These are phyloP conservation scores for Naganishia vaughanmartiniae DNA, from an alignment of 768 basidiomycete genomes.

Conservation along the genomic window DNA sequence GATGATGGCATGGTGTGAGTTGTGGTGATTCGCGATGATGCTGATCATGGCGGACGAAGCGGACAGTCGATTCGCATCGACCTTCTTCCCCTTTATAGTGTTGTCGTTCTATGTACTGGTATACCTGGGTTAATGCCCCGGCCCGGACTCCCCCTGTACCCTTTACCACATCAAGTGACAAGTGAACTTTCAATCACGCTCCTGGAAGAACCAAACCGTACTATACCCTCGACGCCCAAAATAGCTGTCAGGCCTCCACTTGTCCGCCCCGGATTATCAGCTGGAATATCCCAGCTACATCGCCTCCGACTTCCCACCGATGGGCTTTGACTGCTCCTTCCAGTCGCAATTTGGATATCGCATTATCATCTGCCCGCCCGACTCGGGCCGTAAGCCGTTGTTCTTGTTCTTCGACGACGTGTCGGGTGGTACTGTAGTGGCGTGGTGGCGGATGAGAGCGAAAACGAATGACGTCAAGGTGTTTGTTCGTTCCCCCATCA, in stretches of 20 bases:
- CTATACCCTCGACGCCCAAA: slow-evolving; percentile 1
- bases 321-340: too few relatives aligned
- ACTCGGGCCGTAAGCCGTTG: background rate
- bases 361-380: background rate
- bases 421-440: too few relatives aligned
- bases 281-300: too few relatives aligned
- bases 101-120: too few relatives aligned
- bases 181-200: too few relatives aligned
- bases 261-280: background rate
- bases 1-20: background rate
- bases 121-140: background rate
- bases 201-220: background rate
- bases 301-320: background rate
- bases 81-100: too few relatives aligned
- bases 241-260: background rate
- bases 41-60: too few relatives aligned
- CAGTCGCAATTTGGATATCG: background rate
- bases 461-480: too few relatives aligned
- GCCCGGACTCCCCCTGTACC: background rate
- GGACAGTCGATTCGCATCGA: too few relatives aligned
- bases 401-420: background rate
- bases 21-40: background rate
- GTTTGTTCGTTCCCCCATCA: too few relatives aligned
- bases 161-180: too few relatives aligned
- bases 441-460: too few relatives aligned